phyloP scores from a whole-genome alignment of 2,329 filamentous ascomycete species.

The Aspergillus transmontanensis region DNA sequence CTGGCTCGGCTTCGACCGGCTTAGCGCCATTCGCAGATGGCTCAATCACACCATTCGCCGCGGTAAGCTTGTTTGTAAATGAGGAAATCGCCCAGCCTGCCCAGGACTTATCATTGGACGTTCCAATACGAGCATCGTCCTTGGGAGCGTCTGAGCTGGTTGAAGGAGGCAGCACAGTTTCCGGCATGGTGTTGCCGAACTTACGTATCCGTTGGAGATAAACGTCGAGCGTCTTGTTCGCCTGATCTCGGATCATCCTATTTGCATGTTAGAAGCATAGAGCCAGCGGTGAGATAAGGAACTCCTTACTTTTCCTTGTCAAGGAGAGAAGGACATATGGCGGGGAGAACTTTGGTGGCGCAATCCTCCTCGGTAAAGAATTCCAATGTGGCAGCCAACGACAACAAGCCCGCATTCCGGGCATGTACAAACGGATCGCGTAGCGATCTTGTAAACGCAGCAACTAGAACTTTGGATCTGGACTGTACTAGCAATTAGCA shows the following conservation, averaged over 20 bases:
- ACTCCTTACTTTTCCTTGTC: conserved; percentile 80
- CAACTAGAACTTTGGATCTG: conserved; percentile 85
- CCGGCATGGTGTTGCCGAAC: conserved; percentile 74
- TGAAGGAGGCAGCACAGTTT: conserved; percentile 72
- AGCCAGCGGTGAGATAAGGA: background rate
- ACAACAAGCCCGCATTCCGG: conserved; percentile 83
- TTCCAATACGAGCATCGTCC: conserved; percentile 72
- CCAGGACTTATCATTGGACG: conserved; percentile 75
- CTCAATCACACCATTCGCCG: conserved; percentile 85
- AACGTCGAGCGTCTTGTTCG: conserved; percentile 82
- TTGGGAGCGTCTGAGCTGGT: conserved; percentile 49
- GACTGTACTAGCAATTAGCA: conserved; percentile 54
- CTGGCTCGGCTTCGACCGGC: conserved; percentile 44
- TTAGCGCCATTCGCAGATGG: conserved; percentile 54
- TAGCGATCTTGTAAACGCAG: conserved; percentile 85
- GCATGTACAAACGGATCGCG: conserved; percentile 95
- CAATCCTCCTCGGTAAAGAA: conserved; percentile 89
- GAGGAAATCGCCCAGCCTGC: conserved; percentile 98
- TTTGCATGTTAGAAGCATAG: conserved; percentile 7
- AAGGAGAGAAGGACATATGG: conserved; percentile 79
- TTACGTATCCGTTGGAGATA: conserved; percentile 85
- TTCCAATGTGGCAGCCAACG: conserved; percentile 81
- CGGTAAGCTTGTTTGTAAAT: conserved; percentile 90
- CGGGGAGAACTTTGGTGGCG: conserved; percentile 78
- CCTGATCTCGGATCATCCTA: conserved; percentile 81